Base-by-base conservation (phyloP, 2,329 filamentous ascomycete genomes). In the Fusarium sp. region DNA sequence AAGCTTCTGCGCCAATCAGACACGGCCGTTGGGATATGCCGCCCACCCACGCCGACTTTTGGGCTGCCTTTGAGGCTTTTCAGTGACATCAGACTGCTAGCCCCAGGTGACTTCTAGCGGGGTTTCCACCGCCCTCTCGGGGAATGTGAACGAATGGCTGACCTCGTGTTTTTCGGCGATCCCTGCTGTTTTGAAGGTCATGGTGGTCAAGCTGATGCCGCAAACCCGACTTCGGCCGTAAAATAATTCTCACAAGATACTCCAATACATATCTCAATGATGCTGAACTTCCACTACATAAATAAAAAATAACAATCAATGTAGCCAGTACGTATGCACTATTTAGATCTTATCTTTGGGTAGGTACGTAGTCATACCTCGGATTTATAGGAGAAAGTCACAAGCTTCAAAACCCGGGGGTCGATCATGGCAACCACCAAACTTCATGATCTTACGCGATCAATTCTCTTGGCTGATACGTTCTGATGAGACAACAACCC, bases 151-250 rank as follows among this genome's bases (percentile, higher is more conserved):
- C 69, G 64, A 72, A 71, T 72, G 38, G 48, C 28, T 47, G 35
- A 57, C 37, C 67, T 54, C 48, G 58, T 60, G 68, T 71, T 73
- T 64, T 58, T 66, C 70, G 73, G 57, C 64, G 49, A 69, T 53
- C 65, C 60, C 23, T 66, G 66, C 44, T 55, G n/a, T 33, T 54
- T 65, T n/a, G 8, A 26, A 44, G 33, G 21, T 37, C 16, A 41
- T 52, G 23, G 44, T 61, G 49, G 37, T 43, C 44, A 39, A 42
- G 31, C 37, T 50, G 41, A 33, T 39, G 48, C 59, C 54, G 54
- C 52, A 24, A 44, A 69, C 67, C 70, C 69, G 70, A 71, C 46
- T 62, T 69, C 56, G 69, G 69, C 67, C 57, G 48, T 24, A 20
- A 44, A 41, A 53, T 6, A 26, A 50, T 46, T 37, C 20, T 23